Evolutionary conservation across 306 rosid genomes (phyloP).

Genomic region (Acacia confusa): DNA sequence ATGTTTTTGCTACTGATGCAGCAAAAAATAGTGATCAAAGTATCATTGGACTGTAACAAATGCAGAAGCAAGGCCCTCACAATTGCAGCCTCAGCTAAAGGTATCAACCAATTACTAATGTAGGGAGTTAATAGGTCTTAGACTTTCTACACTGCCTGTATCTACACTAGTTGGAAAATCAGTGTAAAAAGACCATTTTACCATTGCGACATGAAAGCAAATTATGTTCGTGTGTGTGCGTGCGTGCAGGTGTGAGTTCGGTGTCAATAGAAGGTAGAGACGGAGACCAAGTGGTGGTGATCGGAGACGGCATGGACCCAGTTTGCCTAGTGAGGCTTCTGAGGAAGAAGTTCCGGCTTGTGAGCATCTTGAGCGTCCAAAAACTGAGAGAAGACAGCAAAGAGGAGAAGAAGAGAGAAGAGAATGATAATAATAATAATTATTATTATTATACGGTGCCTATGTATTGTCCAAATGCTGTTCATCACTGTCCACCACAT

Average conservation of each 20-base stretch:
- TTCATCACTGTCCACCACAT: background rate
- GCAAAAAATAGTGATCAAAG: slow-evolving; percentile 43
- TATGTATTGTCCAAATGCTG: too few species aligned
- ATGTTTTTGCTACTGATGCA: background rate
- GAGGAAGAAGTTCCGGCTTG: slow-evolving; percentile 28
- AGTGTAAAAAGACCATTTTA: too few species aligned
- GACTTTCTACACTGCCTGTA: too few species aligned
- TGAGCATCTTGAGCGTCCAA: slow-evolving; percentile 14
- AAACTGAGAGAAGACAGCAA: background rate
- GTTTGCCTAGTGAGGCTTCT: slow-evolving; percentile 27
- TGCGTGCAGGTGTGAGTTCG: slow-evolving; percentile 39
- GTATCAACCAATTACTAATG: background rate
- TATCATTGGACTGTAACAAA: slow-evolving; percentile 24
- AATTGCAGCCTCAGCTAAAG: slow-evolving; percentile 32
- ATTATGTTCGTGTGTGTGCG: background rate
- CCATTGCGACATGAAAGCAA: background rate
- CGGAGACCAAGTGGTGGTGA: slow-evolving; percentile 35
- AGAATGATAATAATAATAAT: background rate
- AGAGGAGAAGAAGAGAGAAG: background rate
- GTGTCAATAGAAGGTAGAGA: slow-evolving; percentile 37
- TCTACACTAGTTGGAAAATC: background rate
- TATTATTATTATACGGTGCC: background rate
- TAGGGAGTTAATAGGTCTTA: too few species aligned
- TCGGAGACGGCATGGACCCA: slow-evolving; percentile 29
- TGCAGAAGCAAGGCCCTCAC: slow-evolving; percentile 42